Evolutionary conservation across 106 monocot genomes (phyloP).

Genomic region (Agapanthus africanus): DNA sequence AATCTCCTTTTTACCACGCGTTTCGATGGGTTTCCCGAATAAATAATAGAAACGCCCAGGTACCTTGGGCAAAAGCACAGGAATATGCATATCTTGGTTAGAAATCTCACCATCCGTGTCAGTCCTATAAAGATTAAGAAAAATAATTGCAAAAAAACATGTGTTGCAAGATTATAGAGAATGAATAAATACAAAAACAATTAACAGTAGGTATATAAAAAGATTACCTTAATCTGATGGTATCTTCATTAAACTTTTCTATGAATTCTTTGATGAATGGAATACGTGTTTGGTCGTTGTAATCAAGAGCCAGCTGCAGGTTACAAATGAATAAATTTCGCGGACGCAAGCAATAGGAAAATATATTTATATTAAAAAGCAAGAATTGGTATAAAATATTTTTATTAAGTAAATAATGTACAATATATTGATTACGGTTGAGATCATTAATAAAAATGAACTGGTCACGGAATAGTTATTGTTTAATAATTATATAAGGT

Average conservation of each 20-base stretch:
- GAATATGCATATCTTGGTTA: conserved; percentile 55
- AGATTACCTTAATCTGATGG: conserved; percentile 51
- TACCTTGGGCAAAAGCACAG: conserved; percentile 61
- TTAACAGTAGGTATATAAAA: too few species aligned
- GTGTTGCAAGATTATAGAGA: too few species aligned
- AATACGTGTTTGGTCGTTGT: conserved; percentile 61
- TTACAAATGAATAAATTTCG: neutral
- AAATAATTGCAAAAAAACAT: too few species aligned
- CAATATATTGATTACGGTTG: too few species aligned
- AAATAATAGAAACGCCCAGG: conserved; percentile 94
- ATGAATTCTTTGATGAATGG: conserved; percentile 46
- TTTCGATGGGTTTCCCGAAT: conserved; percentile 86
- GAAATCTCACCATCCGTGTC: conserved; percentile 44
- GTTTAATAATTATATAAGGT: too few species aligned
- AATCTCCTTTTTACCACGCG: conserved; percentile 37
- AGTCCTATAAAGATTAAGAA: conserved; percentile 23
- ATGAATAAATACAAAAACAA: too few species aligned
- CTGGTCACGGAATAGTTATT: too few species aligned
- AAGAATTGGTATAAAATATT: too few species aligned
- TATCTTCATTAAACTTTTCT: conserved; percentile 41
- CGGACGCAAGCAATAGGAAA: too few species aligned
- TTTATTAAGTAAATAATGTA: too few species aligned
- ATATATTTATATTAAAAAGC: too few species aligned
- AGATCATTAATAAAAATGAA: too few species aligned
- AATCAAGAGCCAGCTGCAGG: conserved; percentile 78